Percentiles rank a stretch among this genome's conserved stretches.
Evolutionary conservation across 805 yeast genomes (phyloP).

Genomic region (Hemisphaericaspora nanyangensis): DNA sequence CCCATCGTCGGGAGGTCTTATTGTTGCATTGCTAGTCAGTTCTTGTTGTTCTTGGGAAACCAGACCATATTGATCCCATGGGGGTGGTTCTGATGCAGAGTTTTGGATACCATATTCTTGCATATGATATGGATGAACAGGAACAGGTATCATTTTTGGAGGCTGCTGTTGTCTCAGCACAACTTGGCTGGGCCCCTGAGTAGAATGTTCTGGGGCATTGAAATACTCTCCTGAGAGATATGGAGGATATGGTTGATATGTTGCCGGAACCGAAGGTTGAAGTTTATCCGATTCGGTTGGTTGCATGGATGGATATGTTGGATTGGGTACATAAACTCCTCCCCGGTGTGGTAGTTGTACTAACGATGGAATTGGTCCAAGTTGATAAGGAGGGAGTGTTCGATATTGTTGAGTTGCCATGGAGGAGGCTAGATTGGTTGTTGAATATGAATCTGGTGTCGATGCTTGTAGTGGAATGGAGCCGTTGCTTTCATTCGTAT

Average conservation of each 20-base stretch:
- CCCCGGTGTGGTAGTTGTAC: not conserved
- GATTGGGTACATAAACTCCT: constrained; percentile 1
- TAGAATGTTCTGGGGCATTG: constrained; percentile 2
- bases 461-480: not conserved
- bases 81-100: constrained; percentile 1
- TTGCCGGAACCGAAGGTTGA: not conserved
- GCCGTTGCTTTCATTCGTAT: not conserved
- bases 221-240: constrained; percentile 4
- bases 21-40: not conserved
- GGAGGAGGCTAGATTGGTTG: not conserved
- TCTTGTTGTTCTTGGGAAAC: not conserved
- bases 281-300: constrained; percentile 5
- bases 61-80: constrained; percentile 1
- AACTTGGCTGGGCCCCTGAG: constrained; percentile 2
- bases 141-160: constrained; percentile 1
- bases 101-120: not conserved
- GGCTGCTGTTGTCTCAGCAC: constrained; percentile 2
- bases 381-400: not conserved
- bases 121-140: not conserved
- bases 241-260: constrained; percentile 5
- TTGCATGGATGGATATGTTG: not conserved
- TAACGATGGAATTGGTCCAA: not conserved
- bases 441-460: not conserved
- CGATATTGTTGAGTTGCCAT: not conserved
- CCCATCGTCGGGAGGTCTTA: not conserved